Evolutionary conservation across 352 stramenopile species (phyloP).

Genomic region (Globisporangium viniferum): DNA sequence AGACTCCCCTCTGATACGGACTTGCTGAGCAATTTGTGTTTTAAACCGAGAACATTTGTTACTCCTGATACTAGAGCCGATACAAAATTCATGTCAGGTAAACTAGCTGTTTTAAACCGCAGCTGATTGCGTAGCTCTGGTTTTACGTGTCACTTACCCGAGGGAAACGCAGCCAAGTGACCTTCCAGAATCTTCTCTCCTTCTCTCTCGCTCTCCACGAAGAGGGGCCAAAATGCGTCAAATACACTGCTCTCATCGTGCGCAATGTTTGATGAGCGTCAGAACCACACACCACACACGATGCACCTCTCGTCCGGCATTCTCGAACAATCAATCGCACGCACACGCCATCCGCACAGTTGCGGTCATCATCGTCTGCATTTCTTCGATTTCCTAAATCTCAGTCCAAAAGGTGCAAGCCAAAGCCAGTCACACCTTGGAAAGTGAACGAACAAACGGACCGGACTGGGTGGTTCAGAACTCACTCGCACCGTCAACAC

Average conservation of each 20-base stretch:
- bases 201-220: slow-evolving; percentile 1
- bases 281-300: neutral
- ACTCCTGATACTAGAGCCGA: neutral
- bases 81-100: neutral
- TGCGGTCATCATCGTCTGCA: neutral
- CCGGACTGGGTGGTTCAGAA: slow-evolving; percentile 4
- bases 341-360: neutral
- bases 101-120: neutral
- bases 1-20: neutral
- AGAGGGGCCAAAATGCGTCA: neutral
- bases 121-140: neutral
- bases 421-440: neutral
- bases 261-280: neutral
- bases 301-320: neutral
- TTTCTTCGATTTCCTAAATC: neutral
- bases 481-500: neutral
- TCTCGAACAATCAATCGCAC: neutral
- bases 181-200: slow-evolving; percentile 26
- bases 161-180: neutral
- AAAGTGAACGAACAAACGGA: neutral
- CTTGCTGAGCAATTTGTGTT: neutral
- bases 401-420: neutral
- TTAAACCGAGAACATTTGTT: neutral
- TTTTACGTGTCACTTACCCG: neutral
- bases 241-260: neutral